These are phyloP conservation scores for Sphagnurus paluster DNA, from an alignment of 1,284 basidiomycete genomes.

Conservation along the genomic window DNA sequence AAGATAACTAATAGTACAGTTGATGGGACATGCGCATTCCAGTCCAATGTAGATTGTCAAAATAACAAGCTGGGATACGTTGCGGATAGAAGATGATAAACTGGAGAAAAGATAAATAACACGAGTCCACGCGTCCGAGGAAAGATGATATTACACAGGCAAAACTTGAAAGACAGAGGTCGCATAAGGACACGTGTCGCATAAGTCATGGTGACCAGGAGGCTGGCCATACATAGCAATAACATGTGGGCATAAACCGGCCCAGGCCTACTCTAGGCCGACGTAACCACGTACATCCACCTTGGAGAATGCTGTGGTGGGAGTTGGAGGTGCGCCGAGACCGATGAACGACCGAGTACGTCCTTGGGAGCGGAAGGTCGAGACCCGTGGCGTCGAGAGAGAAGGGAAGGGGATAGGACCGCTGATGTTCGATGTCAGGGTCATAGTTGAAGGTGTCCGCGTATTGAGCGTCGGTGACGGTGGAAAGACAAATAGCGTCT, in stretches of 20 bases:
- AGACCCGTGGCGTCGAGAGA: constrained; percentile 69
- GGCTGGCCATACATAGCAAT: constrained; percentile 2
- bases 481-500: constrained; percentile 82
- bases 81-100: constrained; percentile 9
- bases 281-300: constrained; percentile 80
- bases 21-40: constrained; percentile 10
- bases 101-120: constrained; percentile 6
- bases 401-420: constrained; percentile 58
- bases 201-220: constrained; percentile 5
- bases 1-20: constrained; percentile 7
- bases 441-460: constrained; percentile 73
- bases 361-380: constrained; percentile 64
- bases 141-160: constrained; percentile 14
- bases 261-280: constrained; percentile 39
- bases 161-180: constrained; percentile 5
- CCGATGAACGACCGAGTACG: constrained; percentile 72
- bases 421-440: constrained; percentile 59
- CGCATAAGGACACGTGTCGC: constrained; percentile 6
- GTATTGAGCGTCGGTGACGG: constrained; percentile 68
- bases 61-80: constrained; percentile 16
- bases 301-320: constrained; percentile 79
- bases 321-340: constrained; percentile 62
- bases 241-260: constrained; percentile 1
- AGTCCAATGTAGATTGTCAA: constrained; percentile 16
- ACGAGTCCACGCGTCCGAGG: constrained; percentile 13